phyloP scores from a whole-genome alignment of 139 green algal genomes.

The Closterium sp. region DNA sequence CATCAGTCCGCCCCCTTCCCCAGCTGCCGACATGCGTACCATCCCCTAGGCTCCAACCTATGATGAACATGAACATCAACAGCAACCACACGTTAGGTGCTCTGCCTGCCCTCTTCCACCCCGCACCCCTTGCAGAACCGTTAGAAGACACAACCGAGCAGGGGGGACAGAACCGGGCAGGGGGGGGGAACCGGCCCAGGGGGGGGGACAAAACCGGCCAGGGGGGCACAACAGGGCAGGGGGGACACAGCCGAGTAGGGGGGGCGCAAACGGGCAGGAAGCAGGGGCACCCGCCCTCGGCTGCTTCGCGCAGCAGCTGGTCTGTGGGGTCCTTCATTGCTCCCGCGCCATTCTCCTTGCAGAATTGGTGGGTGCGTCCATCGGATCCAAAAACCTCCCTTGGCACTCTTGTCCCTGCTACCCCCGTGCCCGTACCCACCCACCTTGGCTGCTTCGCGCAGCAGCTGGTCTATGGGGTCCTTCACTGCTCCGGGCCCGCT shows the following conservation, averaged over 20 bases:
- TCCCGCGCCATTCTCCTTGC: constrained; percentile 72
- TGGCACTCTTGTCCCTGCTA: too few relatives aligned
- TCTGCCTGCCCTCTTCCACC: neutral
- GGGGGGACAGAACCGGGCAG: neutral
- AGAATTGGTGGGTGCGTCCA: constrained; percentile 97
- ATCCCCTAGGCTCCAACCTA: too few relatives aligned
- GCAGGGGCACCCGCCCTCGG: constrained; percentile 18
- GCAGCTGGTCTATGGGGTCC: constrained; percentile 78
- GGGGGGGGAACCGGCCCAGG: neutral
- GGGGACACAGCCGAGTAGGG: neutral
- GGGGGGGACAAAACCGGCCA: neutral
- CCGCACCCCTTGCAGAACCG: neutral
- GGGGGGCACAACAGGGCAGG: too few relatives aligned
- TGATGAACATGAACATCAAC: neutral
- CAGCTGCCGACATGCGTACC: too few relatives aligned
- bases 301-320: constrained; percentile 78
- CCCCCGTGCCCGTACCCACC: too few relatives aligned
- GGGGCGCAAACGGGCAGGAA: neutral
- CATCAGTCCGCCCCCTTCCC: too few relatives aligned
- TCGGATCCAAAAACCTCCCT: too few relatives aligned
- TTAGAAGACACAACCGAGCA: neutral
- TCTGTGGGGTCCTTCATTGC: constrained; percentile 80
- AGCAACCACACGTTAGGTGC: neutral
- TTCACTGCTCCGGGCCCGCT: constrained; percentile 64
- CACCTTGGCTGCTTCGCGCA: constrained; percentile 72